Conservation (phyloP, 495 filamentous ascomycete species). For the Podospora pseudopauciseta region DNA sequence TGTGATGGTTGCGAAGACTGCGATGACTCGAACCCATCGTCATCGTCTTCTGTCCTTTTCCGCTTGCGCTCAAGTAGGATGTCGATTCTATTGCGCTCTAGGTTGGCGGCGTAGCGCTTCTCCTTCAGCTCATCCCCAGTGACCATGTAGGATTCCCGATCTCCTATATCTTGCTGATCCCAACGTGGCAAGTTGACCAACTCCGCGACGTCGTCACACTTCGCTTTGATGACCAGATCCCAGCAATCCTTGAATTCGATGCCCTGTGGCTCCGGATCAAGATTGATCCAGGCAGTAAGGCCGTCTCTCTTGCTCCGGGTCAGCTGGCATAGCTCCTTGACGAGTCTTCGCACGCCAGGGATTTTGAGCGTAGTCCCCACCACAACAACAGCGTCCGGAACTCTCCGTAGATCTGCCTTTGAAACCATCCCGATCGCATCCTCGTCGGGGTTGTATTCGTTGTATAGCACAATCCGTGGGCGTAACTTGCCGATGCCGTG, state of each 20-base stretch:
- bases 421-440: slow-evolving; percentile 92
- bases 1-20: slow-evolving; percentile 13
- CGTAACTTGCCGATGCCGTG: slow-evolving; percentile 89
- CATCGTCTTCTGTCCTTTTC: slow-evolving; percentile 24
- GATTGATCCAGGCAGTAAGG: slow-evolving; percentile 92
- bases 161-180: slow-evolving; percentile 58
- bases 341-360: slow-evolving; percentile 82
- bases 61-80: slow-evolving; percentile 38
- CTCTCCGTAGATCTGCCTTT: slow-evolving; percentile 72
- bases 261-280: slow-evolving; percentile 72
- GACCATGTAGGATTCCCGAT: slow-evolving; percentile 35
- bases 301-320: slow-evolving; percentile 78
- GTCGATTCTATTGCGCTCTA: slow-evolving; percentile 38
- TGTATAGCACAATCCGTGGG: slow-evolving; percentile 93
- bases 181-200: slow-evolving; percentile 69
- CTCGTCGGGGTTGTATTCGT: slow-evolving; percentile 93
- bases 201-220: slow-evolving; percentile 82
- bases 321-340: slow-evolving; percentile 81
- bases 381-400: slow-evolving; percentile 89
- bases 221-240: slow-evolving; percentile 82
- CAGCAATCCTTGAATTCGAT: slow-evolving; percentile 88
- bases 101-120: slow-evolving; percentile 26
- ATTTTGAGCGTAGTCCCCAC: slow-evolving; percentile 95
- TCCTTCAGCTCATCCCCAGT: slow-evolving; percentile 41
- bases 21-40: slow-evolving; percentile 18